phyloP scores from a whole-genome alignment of 2,329 filamentous ascomycete species.

The Rosellinia necatrix region DNA sequence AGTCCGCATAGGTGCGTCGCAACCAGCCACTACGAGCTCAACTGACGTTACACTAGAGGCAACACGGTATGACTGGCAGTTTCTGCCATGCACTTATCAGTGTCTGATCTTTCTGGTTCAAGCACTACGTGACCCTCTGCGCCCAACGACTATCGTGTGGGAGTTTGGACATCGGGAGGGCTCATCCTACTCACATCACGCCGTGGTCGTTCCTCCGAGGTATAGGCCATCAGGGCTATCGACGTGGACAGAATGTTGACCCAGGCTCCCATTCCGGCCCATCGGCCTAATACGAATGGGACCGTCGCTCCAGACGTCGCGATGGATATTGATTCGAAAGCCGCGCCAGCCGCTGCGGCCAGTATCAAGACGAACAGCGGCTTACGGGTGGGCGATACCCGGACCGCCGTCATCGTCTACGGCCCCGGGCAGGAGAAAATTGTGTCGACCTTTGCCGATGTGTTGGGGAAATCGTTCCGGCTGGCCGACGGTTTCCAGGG shows the following conservation, averaged over 20 bases:
- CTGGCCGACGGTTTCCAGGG: conserved; percentile 60
- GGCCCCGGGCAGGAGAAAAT: conserved; percentile 74
- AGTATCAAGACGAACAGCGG: conserved; percentile 51
- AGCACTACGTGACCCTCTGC: not conserved
- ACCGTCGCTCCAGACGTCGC: conserved; percentile 27
- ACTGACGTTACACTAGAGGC: conserved; percentile 15
- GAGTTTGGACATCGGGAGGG: conserved; percentile 7
- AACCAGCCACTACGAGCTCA: conserved; percentile 8
- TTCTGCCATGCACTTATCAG: conserved; percentile 21
- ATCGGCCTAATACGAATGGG: conserved; percentile 45
- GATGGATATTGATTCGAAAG: conserved; percentile 35
- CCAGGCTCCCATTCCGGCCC: conserved; percentile 55
- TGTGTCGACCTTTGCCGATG: conserved; percentile 75
- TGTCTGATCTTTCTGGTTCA: conserved; percentile 11
- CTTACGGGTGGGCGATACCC: conserved; percentile 57
- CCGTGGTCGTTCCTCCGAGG: conserved; percentile 4
- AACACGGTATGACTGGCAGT: conserved; percentile 16
- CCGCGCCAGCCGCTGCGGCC: conserved; percentile 32
- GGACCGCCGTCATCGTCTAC: conserved; percentile 70
- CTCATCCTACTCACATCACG: conserved; percentile 4
- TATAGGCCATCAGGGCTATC: conserved; percentile 13
- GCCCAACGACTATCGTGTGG: not conserved
- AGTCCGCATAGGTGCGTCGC: not conserved
- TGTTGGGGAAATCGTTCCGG: conserved; percentile 74
- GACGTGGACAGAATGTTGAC: conserved; percentile 43